Conservation (phyloP, 805 yeast genomes). For the Nematodospora valgi region DNA sequence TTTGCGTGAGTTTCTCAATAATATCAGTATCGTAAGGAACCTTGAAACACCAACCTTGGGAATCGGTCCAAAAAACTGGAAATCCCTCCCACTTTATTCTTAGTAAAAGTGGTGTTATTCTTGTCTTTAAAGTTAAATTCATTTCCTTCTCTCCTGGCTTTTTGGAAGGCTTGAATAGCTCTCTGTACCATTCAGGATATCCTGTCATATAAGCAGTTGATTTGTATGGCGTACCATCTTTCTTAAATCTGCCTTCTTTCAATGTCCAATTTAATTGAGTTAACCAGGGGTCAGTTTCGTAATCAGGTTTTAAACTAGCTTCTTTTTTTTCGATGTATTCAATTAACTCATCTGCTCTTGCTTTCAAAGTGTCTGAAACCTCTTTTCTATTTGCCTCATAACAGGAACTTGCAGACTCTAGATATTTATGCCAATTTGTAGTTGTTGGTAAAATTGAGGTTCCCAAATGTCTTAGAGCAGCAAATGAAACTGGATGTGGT, state of each 20-base stretch:
- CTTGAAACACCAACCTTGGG: slow-evolving; percentile 85
- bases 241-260: slow-evolving; percentile 55
- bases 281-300: slow-evolving; percentile 79
- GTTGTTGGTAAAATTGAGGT: slow-evolving; percentile 78
- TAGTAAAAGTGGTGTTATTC: slow-evolving; percentile 73
- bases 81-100: slow-evolving; percentile 80
- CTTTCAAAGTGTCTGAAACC: slow-evolving; percentile 56
- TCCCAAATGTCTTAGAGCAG: slow-evolving; percentile 74
- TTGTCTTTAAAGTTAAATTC: slow-evolving; percentile 64
- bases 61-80: slow-evolving; percentile 78
- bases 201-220: slow-evolving; percentile 80
- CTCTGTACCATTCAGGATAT: slow-evolving; percentile 90
- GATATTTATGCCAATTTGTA: slow-evolving; percentile 65
- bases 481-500: slow-evolving; percentile 94
- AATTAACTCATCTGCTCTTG: slow-evolving; percentile 60
- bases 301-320: slow-evolving; percentile 21
- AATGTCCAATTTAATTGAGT: slow-evolving; percentile 86
- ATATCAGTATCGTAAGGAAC: slow-evolving; percentile 42
- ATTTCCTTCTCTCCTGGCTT: slow-evolving; percentile 47
- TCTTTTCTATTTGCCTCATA: slow-evolving; percentile 56
- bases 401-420: slow-evolving; percentile 62
- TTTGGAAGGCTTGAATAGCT: slow-evolving; percentile 37
- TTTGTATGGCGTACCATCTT: slow-evolving; percentile 65
- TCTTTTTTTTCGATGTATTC: slow-evolving; percentile 32
- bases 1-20: slow-evolving; percentile 26